These are phyloP conservation scores for Lasiosphaeria miniovina DNA, from an alignment of 495 filamentous ascomycete species.

Conservation along the genomic window DNA sequence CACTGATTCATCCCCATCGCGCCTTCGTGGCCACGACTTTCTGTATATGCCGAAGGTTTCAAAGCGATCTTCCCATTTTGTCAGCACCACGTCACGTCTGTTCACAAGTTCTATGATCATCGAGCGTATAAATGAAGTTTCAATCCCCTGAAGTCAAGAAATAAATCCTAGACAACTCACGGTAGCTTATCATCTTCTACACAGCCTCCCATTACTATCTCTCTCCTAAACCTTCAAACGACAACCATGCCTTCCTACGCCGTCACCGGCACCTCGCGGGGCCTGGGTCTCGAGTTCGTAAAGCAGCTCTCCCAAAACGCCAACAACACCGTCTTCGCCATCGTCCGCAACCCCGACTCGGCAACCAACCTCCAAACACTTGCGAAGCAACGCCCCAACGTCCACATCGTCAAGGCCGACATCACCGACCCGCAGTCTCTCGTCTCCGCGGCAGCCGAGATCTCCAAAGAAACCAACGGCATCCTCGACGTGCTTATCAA, in stretches of 20 bases:
- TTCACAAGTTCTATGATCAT: too few relatives aligned
- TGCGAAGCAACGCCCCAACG: constrained; percentile 33
- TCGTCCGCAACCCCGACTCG: constrained; percentile 36
- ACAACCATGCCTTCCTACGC: constrained; percentile 46
- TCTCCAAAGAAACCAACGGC: constrained; percentile 37
- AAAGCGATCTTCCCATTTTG: too few relatives aligned
- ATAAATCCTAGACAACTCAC: background rate
- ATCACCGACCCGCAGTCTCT: constrained; percentile 41
- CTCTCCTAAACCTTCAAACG: background rate
- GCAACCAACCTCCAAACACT: constrained; percentile 24
- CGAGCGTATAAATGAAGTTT: too few relatives aligned
- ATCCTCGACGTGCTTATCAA: constrained; percentile 53
- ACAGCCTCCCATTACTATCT: background rate
- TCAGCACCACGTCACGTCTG: too few relatives aligned
- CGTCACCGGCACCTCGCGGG: constrained; percentile 50
- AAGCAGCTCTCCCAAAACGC: constrained; percentile 41
- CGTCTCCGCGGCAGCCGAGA: constrained; percentile 32
- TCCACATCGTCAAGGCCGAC: constrained; percentile 48
- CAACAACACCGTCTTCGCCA: constrained; percentile 44
- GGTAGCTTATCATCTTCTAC: background rate
- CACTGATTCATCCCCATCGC: too few relatives aligned
- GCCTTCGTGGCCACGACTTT: too few relatives aligned
- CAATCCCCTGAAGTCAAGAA: too few relatives aligned
- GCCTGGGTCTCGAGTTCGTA: constrained; percentile 49
- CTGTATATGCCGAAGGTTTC: too few relatives aligned